Percentiles rank a stretch among this genome's conserved stretches.
These are phyloP conservation scores for Daldinia bambusicola DNA, from an alignment of 495 filamentous ascomycete genomes.

Conservation along the genomic window DNA sequence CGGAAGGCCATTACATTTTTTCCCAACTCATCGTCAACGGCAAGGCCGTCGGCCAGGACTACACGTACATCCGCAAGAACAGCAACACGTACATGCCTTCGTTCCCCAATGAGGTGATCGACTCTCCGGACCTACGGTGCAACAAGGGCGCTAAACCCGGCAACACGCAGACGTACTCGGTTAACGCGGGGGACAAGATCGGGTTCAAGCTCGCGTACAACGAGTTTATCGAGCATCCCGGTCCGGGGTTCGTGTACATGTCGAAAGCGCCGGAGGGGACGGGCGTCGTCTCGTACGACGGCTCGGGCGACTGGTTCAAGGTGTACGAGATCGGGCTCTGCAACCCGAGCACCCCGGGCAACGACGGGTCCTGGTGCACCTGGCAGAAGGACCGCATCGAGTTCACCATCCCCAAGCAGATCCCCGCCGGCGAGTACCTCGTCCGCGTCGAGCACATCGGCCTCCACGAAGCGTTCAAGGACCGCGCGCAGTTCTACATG, in stretches of 20 bases:
- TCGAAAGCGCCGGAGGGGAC: conserved; percentile 57
- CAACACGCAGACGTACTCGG: conserved; percentile 47
- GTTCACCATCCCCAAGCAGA: conserved; percentile 60
- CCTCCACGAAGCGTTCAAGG: conserved; percentile 57
- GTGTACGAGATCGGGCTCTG: conserved; percentile 47
- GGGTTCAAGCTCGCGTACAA: conserved; percentile 59
- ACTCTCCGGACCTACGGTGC: conserved; percentile 59
- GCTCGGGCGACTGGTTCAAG: conserved; percentile 64
- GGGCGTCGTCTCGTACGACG: conserved; percentile 58
- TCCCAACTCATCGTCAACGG: conserved; percentile 43
- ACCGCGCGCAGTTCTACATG: conserved; percentile 60
- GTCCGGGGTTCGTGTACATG: conserved; percentile 59
- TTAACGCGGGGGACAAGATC: conserved; percentile 59
- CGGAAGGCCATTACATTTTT: conserved; percentile 8
- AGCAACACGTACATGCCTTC: conserved; percentile 55
- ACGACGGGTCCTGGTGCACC: conserved; percentile 50
- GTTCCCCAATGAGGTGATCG: conserved; percentile 52
- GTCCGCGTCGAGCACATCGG: conserved; percentile 66
- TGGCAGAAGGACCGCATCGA: conserved; percentile 55
- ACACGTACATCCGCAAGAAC: conserved; percentile 55
- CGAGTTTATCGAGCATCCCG: conserved; percentile 60
- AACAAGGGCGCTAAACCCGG: conserved; percentile 54
- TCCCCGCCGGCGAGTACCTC: conserved; percentile 65
- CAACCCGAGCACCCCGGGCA: conserved; percentile 41
- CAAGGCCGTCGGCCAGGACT: conserved; percentile 51